Conservation (phyloP, 108 stramenopile species). For the Stephanodiscus triporus region DNA sequence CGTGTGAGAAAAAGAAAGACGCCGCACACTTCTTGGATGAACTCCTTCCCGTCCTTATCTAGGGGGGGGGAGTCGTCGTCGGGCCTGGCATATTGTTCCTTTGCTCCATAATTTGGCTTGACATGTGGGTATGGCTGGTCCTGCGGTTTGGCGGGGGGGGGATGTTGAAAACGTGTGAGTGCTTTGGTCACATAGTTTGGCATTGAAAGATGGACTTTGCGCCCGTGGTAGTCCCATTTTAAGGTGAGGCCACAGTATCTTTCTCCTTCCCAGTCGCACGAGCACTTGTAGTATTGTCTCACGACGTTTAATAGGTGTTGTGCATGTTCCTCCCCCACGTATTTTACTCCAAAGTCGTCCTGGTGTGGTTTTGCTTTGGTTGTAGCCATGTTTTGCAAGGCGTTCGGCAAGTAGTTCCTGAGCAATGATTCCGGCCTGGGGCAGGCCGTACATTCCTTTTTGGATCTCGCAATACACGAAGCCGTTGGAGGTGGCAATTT, state of each 20-base stretch:
- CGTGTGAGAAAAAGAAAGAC: too few relatives aligned
- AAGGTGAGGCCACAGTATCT: slow-evolving; percentile 7
- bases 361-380: slow-evolving; percentile 22
- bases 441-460: slow-evolving; percentile 56
- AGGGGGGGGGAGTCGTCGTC: too few relatives aligned
- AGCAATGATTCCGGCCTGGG: slow-evolving; percentile 55
- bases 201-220: background rate
- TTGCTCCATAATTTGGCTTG: too few relatives aligned
- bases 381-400: slow-evolving; percentile 27
- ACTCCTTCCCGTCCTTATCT: too few relatives aligned
- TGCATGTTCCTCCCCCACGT: slow-evolving; percentile 7
- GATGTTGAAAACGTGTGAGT: background rate
- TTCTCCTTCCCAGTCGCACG: slow-evolving; percentile 4
- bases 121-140: too few relatives aligned
- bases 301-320: background rate
- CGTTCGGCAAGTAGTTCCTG: slow-evolving; percentile 3
- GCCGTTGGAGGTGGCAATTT: slow-evolving; percentile 8
- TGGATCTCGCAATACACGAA: slow-evolving; percentile 19
- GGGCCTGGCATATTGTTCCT: too few relatives aligned
- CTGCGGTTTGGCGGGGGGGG: too few relatives aligned
- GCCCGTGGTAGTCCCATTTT: background rate
- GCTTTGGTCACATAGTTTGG: background rate
- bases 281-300: background rate
- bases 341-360: slow-evolving; percentile 52
- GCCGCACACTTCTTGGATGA: too few relatives aligned